phyloP scores from a whole-genome alignment of 768 basidiomycete species.

The Pisolithus microcarpus region DNA sequence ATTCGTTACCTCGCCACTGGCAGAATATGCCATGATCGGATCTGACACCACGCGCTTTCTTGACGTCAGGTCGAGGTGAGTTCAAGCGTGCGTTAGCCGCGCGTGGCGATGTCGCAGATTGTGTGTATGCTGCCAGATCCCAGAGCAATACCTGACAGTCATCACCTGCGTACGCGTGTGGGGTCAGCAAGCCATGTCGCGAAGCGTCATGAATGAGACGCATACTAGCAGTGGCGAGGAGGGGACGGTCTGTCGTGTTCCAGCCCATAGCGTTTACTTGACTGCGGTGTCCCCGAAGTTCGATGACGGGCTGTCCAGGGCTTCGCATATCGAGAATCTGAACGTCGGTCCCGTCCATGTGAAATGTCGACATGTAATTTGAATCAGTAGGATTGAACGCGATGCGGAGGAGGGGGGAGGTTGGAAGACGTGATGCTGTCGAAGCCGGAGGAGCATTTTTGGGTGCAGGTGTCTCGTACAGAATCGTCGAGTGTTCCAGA shows the following conservation, averaged over 20 bases:
- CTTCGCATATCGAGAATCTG: constrained; percentile 96
- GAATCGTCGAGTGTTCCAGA: constrained; percentile 95
- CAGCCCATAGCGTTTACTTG: constrained; percentile 86
- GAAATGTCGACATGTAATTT: constrained; percentile 96
- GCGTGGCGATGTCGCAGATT: constrained; percentile 60
- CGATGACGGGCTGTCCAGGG: constrained; percentile 92
- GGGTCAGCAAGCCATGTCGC: neutral
- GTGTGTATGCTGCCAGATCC: constrained; percentile 70
- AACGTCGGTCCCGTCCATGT: constrained; percentile 83
- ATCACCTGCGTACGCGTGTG: constrained; percentile 50
- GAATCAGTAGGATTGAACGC: constrained; percentile 88
- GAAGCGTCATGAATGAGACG: constrained; percentile 1
- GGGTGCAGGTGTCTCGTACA: constrained; percentile 88
- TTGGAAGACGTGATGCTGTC: constrained; percentile 58
- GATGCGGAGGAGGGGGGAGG: constrained; percentile 78
- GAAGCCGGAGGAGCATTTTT: constrained; percentile 60
- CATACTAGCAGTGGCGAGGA: constrained; percentile 83
- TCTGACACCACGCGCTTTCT: constrained; percentile 67
- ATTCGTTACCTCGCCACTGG: constrained; percentile 70
- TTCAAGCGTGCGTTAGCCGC: constrained; percentile 62
- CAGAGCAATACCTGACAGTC: constrained; percentile 92
- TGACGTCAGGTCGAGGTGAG: constrained; percentile 76
- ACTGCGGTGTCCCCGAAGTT: constrained; percentile 75
- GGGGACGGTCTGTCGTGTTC: constrained; percentile 77
- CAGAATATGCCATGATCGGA: constrained; percentile 80